phyloP scores from a whole-genome alignment of 2,329 filamentous ascomycete genomes.

The Ceratocystiopsis brevicomis region DNA sequence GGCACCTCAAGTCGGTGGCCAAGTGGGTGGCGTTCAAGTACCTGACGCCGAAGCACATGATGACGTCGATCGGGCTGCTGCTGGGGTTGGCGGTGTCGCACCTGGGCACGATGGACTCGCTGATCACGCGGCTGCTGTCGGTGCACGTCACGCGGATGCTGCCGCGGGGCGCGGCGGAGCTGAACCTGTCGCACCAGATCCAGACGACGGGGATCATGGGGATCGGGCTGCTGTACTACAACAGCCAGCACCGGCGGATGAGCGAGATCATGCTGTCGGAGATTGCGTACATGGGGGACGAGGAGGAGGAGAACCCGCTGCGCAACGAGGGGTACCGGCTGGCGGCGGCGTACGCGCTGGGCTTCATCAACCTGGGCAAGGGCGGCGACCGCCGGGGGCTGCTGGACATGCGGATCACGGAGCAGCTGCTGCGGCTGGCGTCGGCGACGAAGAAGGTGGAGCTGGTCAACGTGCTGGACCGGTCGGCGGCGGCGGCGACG shows the following conservation, averaged over 20 bases:
- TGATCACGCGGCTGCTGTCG: conserved; percentile 81
- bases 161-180: conserved; percentile 74
- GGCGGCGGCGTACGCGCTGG: conserved; percentile 81
- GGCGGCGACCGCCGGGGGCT: conserved; percentile 74
- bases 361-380: conserved; percentile 85
- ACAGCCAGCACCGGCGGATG: conserved; percentile 94
- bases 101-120: conserved; percentile 88
- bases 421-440: conserved; percentile 69
- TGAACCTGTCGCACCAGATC: conserved; percentile 81
- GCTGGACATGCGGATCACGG: conserved; percentile 83
- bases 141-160: conserved; percentile 94
- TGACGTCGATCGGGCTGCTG: conserved; percentile 94
- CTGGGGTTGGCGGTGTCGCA: conserved; percentile 85
- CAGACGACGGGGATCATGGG: conserved; percentile 96
- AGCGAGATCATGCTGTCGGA: conserved; percentile 98
- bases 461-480: conserved; percentile 79
- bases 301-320: conserved; percentile 68
- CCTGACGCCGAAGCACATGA: conserved; percentile 94
- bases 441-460: conserved; percentile 82
- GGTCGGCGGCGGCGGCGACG: conserved; percentile 82
- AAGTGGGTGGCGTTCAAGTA: conserved; percentile 99
- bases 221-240: conserved; percentile 82
- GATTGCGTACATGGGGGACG: conserved; percentile 68
- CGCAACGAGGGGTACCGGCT: conserved; percentile 92
- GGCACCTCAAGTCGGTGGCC: conserved; percentile 79